A percentile compares a stretch with the other conserved stretches of the same genome.
Evolutionary conservation across 129 eudicot genomes (phyloP).

Genomic region (carrot (Daucus carota)): DNA sequence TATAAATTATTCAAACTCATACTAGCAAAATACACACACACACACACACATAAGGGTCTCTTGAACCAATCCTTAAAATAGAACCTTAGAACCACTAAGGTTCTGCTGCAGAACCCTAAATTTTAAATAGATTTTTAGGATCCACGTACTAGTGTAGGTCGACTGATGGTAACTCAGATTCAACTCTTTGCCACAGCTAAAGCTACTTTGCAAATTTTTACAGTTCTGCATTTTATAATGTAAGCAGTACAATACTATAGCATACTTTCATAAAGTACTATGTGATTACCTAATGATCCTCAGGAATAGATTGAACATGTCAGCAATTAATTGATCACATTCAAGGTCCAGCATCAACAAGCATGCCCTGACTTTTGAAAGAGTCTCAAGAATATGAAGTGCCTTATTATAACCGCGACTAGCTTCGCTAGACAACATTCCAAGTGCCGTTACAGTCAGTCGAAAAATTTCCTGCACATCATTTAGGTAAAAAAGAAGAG

Average conservation of each 20-base stretch:
- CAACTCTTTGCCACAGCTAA: not conserved
- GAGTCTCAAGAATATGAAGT: slow-evolving; percentile 37
- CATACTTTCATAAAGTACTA: slow-evolving; percentile 11
- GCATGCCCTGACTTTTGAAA: slow-evolving; percentile 49
- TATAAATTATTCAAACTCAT: not conserved
- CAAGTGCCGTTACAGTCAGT: slow-evolving; percentile 44
- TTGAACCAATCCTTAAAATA: too few relatives aligned
- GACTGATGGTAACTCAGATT: not conserved
- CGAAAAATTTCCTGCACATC: slow-evolving; percentile 47
- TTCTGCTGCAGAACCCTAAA: too few relatives aligned
- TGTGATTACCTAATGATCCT: slow-evolving; percentile 35
- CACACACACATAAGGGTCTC: too few relatives aligned
- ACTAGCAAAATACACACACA: too few relatives aligned
- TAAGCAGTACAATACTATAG: not conserved
- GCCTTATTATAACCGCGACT: slow-evolving; percentile 45
- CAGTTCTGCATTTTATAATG: not conserved
- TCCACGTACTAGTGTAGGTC: not conserved
- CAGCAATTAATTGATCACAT: slow-evolving; percentile 46
- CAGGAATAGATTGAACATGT: slow-evolving; percentile 59
- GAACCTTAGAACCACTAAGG: too few relatives aligned
- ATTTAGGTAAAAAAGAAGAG: not conserved
- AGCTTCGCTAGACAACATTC: slow-evolving; percentile 33
- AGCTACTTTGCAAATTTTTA: not conserved
- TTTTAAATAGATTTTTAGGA: too few relatives aligned
- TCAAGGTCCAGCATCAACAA: slow-evolving; percentile 64